Evolutionary conservation across 768 basidiomycete genomes (phyloP).

Genomic region (Russula dissimulans): DNA sequence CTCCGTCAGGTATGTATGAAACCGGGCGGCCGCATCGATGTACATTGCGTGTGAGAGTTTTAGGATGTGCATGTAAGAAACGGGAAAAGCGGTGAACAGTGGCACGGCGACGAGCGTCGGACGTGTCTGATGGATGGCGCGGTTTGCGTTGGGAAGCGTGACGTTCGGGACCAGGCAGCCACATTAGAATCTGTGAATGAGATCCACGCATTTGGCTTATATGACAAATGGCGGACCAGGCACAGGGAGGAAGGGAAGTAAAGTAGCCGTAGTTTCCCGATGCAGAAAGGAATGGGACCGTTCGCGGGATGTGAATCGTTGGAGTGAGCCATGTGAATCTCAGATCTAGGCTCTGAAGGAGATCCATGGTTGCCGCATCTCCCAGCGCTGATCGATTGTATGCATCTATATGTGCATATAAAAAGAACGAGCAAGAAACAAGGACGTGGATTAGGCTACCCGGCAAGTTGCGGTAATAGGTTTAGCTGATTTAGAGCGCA

Average conservation of each 20-base stretch:
- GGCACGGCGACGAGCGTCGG: slow-evolving; percentile 16
- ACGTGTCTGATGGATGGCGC: slow-evolving; percentile 17
- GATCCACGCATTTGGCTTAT: slow-evolving; percentile 19
- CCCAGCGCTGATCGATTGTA: slow-evolving; percentile 15
- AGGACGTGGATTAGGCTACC: slow-evolving; percentile 15
- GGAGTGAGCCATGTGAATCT: slow-evolving; percentile 8
- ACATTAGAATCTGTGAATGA: slow-evolving; percentile 17
- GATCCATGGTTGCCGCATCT: slow-evolving; percentile 16
- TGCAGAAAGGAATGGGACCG: slow-evolving; percentile 11
- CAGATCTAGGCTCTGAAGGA: slow-evolving; percentile 12
- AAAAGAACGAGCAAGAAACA: not conserved
- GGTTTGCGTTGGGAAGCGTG: slow-evolving; percentile 13
- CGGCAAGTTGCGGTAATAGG: slow-evolving; percentile 18
- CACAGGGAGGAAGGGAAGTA: slow-evolving; percentile 5
- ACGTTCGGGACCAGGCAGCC: slow-evolving; percentile 4
- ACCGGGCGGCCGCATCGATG: slow-evolving; percentile 7
- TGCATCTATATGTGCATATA: not conserved
- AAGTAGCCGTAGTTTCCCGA: slow-evolving; percentile 17
- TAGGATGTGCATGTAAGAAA: slow-evolving; percentile 7
- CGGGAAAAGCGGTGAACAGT: slow-evolving; percentile 12
- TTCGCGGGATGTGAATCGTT: slow-evolving; percentile 19
- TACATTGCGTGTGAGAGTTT: not conserved
- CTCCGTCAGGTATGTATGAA: slow-evolving; percentile 7
- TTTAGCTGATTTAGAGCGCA: slow-evolving; percentile 18
- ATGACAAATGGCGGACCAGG: slow-evolving; percentile 18